Evolutionary conservation across 2,329 filamentous ascomycete genomes (phyloP).

Genomic region (Fusarium sp.): DNA sequence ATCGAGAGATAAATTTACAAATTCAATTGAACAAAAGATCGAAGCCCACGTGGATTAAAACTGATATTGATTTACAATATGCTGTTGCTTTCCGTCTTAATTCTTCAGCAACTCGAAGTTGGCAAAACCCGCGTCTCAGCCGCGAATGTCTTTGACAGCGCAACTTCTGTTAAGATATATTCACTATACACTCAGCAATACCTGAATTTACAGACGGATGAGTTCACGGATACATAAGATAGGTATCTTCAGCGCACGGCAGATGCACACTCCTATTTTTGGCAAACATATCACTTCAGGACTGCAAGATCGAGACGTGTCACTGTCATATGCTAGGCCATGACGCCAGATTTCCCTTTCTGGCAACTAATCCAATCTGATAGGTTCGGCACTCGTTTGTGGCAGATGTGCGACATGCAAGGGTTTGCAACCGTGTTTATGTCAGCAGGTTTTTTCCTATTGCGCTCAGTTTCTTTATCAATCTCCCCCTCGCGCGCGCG

Average conservation of each 20-base stretch:
- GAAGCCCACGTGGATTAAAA: neutral
- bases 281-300: neutral
- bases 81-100: neutral
- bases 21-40: conserved; percentile 3
- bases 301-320: neutral
- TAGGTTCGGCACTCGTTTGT: conserved; percentile 16
- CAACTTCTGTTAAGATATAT: neutral
- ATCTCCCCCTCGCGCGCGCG: conserved; percentile 9
- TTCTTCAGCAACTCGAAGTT: neutral
- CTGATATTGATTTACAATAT: no score
- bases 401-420: conserved; percentile 6
- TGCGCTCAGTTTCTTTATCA: neutral
- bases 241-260: neutral
- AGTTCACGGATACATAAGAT: neutral
- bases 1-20: conserved; percentile 12
- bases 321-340: neutral
- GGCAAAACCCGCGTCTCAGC: neutral
- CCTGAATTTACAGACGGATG: no score
- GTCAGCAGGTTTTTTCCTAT: conserved; percentile 7
- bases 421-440: conserved; percentile 1
- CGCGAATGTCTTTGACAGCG: neutral
- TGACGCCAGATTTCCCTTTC: conserved; percentile 21
- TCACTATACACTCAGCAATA: neutral
- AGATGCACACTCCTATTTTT: neutral
- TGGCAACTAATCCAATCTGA: conserved; percentile 20